A percentile compares a stretch with the other conserved stretches of the same genome.
Conservation (phyloP, 1,139 yeast genomes). For the Candida sp. region DNA sequence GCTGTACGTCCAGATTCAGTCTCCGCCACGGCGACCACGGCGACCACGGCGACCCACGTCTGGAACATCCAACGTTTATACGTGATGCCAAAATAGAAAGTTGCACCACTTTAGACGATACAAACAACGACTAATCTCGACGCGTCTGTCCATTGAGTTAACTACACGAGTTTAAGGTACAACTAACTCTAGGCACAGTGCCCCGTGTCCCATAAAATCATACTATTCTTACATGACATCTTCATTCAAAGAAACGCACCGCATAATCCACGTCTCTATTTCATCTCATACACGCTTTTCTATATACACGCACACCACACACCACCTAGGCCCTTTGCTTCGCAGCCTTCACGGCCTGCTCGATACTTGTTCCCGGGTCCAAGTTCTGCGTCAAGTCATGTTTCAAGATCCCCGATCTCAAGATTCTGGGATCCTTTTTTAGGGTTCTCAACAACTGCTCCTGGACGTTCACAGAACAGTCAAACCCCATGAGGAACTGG, state of each 20-base stretch:
- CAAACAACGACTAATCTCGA: too few species aligned
- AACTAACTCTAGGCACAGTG: neutral
- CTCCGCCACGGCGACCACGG: too few species aligned
- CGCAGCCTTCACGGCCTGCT: conserved; percentile 25
- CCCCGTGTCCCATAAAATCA: neutral
- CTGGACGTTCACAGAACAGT: conserved; percentile 85
- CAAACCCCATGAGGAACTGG: conserved; percentile 86
- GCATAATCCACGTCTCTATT: neutral
- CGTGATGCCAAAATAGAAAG: too few species aligned
- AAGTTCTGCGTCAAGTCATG: conserved; percentile 61
- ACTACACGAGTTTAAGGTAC: neutral
- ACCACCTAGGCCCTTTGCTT: too few species aligned
- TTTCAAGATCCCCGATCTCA: conserved; percentile 76
- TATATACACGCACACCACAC: too few species aligned
- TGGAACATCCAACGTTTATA: too few species aligned
- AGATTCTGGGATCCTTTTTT: conserved; percentile 87
- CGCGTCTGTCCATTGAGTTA: too few species aligned
- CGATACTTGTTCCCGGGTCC: conserved; percentile 55
- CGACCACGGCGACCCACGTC: too few species aligned
- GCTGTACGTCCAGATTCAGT: too few species aligned
- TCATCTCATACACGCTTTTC: too few species aligned
- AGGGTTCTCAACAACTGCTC: conserved; percentile 81
- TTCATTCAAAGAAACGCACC: neutral
- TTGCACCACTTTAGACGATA: too few species aligned
- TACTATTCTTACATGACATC: neutral